Evolutionary conservation across 257 asterid species (phyloP), one percentile per base, ranked within the genome.

Genomic region (Przewalskia tangutica): DNA sequence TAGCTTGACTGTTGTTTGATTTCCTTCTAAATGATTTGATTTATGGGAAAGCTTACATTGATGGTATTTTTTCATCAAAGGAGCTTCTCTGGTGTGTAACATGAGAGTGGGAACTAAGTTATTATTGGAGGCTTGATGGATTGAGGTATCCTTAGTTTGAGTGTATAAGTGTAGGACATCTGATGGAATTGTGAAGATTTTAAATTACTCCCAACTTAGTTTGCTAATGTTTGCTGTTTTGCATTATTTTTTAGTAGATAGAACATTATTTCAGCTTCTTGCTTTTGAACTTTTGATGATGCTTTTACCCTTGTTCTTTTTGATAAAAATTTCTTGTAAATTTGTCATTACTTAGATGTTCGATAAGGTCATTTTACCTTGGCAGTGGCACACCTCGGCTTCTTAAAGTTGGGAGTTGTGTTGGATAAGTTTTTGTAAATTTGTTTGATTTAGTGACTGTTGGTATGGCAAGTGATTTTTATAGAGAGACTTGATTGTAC

Each of bases 1-100:
- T 64, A 51, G 58, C 53, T 67, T 8, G 83, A 34, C 64, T 65
- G 73, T 81, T 62, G 55, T 63, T 80, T 80, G 62, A 79, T 63
- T 48, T 34, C 53, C 44, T 23, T 62, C 64, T 81, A 42, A 65
- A 81, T 51, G 78, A 65, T 64, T 65, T 54, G 78, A 65, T 81
- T 63, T 51, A 81, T 64, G 53, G 53, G 77, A 48, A 42, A 32
- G 34, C 54, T 81, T 23, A 50, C 50, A n/a, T 32, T 81, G 60
- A 51, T 77, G 16, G 58, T 14, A 51, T 70, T 8, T 51, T 76
- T 76, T 51, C 59, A 20, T 76, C 42, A 8, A 56, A 36, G 60
- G 8, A 56, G 65, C 56, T 44, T 63, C 58, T 63, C 62, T 5
- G 66, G 38, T 38, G 76, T 81, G 78, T 77, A 77, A 53, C 32